Conservation (phyloP, 2,329 filamentous ascomycete species). For the Colletotrichum sp. region DNA sequence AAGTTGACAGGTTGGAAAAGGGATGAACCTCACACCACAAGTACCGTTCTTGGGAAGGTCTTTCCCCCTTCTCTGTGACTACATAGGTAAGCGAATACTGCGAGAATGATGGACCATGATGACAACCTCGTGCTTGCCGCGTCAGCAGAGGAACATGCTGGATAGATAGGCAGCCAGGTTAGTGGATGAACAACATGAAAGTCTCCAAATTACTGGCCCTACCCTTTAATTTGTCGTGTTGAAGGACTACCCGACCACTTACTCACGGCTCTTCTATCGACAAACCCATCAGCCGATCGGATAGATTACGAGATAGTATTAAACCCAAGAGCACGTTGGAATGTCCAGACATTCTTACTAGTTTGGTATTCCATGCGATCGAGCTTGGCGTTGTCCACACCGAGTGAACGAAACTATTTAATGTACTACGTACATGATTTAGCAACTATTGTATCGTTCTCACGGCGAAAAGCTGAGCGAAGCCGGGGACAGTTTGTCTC, state of each 20-base stretch:
- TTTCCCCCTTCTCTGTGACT: background rate
- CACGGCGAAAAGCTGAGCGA: no score
- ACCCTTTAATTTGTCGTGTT: background rate
- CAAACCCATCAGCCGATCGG: no score
- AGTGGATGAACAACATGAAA: background rate
- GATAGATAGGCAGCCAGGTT: background rate
- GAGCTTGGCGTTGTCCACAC: no score
- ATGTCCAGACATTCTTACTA: fast-evolving
- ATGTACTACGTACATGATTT: no score
- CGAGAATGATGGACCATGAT: background rate
- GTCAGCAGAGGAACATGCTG: background rate
- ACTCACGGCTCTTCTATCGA: background rate
- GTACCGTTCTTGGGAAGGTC: background rate
- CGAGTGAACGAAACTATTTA: no score
- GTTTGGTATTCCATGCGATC: fast-evolving
- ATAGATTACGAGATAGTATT: background rate
- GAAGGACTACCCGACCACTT: no score
- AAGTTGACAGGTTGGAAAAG: no score
- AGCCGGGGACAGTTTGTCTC: no score
- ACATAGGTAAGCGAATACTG: background rate
- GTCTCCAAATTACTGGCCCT: background rate
- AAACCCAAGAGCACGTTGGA: fast-evolving
- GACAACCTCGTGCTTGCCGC: no score
- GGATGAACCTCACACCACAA: no score
- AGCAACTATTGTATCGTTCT: no score